These are phyloP conservation scores for Nicotiana rustica DNA, from an alignment of 305 asterid genomes.

Conservation along the genomic window DNA sequence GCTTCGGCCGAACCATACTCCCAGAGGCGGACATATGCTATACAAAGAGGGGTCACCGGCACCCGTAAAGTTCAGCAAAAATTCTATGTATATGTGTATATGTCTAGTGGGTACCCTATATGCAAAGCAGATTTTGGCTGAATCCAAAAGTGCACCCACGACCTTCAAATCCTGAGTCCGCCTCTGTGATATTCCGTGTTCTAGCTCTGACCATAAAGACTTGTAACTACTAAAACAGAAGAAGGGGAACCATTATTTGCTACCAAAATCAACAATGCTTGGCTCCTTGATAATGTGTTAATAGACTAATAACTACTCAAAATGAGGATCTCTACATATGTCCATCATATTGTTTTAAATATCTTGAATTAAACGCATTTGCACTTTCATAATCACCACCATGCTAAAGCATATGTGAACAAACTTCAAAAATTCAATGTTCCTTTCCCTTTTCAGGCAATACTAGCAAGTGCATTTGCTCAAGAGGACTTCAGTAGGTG, in stretches of 20 bases:
- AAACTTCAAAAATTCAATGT: neutral
- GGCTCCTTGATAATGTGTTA: neutral
- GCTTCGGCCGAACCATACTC: no score
- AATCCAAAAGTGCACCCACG: no score
- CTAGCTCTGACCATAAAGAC: no score
- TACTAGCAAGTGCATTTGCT: slow-evolving; percentile 80
- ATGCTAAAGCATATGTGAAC: neutral
- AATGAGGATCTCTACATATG: neutral
- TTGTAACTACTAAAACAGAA: neutral
- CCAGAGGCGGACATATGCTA: no score
- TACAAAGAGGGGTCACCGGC: no score
- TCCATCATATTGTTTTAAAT: neutral
- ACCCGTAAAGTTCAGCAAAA: no score
- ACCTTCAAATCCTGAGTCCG: no score
- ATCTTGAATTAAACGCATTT: neutral
- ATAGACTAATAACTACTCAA: neutral
- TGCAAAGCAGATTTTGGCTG: no score
- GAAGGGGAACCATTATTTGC: neutral
- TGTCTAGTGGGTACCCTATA: no score
- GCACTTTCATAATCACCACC: neutral
- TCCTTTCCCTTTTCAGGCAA: slow-evolving; percentile 53
- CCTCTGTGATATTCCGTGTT: no score
- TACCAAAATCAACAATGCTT: neutral
- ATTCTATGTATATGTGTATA: no score
- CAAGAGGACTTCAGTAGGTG: slow-evolving; percentile 62